Conservation (phyloP, 2,329 filamentous ascomycete species). For the Colletotrichum spinosum region DNA sequence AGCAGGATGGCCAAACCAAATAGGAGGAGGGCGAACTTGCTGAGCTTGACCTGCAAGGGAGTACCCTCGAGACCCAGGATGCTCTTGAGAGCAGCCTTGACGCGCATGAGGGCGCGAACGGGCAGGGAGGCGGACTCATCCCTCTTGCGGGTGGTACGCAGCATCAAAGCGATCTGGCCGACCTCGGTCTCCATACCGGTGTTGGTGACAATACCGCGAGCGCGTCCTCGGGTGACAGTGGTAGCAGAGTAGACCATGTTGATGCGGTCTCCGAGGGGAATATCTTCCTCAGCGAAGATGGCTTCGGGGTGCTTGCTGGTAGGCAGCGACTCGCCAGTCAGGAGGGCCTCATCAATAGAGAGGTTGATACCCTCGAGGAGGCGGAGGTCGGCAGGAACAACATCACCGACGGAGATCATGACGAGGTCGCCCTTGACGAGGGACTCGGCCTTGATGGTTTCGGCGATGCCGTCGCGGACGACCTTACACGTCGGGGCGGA, state of each 20-base stretch:
- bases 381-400: constrained; percentile 77
- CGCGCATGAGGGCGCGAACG: constrained; percentile 57
- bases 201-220: constrained; percentile 74
- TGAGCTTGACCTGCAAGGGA: constrained; percentile 85
- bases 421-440: constrained; percentile 77
- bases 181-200: constrained; percentile 83
- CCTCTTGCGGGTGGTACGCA: constrained; percentile 69
- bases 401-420: constrained; percentile 72
- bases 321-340: constrained; percentile 79
- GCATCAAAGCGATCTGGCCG: constrained; percentile 78
- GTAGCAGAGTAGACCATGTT: constrained; percentile 80
- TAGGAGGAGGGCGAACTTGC: constrained; percentile 84
- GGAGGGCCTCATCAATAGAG: constrained; percentile 79
- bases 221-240: constrained; percentile 78
- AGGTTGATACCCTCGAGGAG: constrained; percentile 77
- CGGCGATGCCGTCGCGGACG: constrained; percentile 63
- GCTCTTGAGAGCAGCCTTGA: constrained; percentile 55
- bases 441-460: constrained; percentile 64
- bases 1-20: constrained; percentile 77
- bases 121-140: constrained; percentile 52
- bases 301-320: constrained; percentile 73
- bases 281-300: constrained; percentile 62
- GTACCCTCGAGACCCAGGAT: constrained; percentile 79
- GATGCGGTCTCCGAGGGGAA: constrained; percentile 75
- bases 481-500: constrained; percentile 71